phyloP scores from a whole-genome alignment of 2,329 filamentous ascomycete species.

The Microsporum audouinii region DNA sequence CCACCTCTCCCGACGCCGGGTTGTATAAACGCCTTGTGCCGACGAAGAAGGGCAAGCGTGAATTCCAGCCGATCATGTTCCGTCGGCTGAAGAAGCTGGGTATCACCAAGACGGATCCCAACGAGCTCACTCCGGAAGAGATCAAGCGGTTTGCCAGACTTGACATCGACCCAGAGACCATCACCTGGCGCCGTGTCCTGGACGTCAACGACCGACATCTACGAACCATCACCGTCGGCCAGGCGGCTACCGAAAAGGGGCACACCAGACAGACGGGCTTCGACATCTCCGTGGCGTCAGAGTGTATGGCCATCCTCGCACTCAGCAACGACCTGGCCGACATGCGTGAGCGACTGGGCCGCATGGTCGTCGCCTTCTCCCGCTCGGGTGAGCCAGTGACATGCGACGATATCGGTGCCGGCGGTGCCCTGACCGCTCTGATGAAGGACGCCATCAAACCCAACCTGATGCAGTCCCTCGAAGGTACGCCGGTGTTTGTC shows the following conservation, averaged over 20 bases:
- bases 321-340: slow-evolving; percentile 78
- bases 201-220: slow-evolving; percentile 96
- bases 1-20: slow-evolving; percentile 79
- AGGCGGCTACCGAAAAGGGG: slow-evolving; percentile 81
- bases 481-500: slow-evolving; percentile 94
- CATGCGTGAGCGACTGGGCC: slow-evolving; percentile 83
- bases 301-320: slow-evolving; percentile 96
- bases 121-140: slow-evolving; percentile 83
- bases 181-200: slow-evolving; percentile 91
- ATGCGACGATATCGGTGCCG: slow-evolving; percentile 87
- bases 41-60: slow-evolving; percentile 74
- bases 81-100: slow-evolving; percentile 88
- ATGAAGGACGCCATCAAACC: slow-evolving; percentile 99
- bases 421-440: slow-evolving; percentile 81
- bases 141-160: slow-evolving; percentile 78
- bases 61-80: slow-evolving; percentile 84
- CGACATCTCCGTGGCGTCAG: slow-evolving; percentile 93
- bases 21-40: slow-evolving; percentile 83
- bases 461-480: slow-evolving; percentile 95
- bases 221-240: slow-evolving; percentile 76
- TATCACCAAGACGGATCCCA: slow-evolving; percentile 86
- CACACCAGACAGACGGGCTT: slow-evolving; percentile 82
- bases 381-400: slow-evolving; percentile 79
- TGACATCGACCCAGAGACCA: slow-evolving; percentile 92
- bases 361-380: slow-evolving; percentile 91